These are phyloP conservation scores for Fusarium ambrosium DNA, from an alignment of 2,329 filamentous ascomycete species.

Conservation along the genomic window DNA sequence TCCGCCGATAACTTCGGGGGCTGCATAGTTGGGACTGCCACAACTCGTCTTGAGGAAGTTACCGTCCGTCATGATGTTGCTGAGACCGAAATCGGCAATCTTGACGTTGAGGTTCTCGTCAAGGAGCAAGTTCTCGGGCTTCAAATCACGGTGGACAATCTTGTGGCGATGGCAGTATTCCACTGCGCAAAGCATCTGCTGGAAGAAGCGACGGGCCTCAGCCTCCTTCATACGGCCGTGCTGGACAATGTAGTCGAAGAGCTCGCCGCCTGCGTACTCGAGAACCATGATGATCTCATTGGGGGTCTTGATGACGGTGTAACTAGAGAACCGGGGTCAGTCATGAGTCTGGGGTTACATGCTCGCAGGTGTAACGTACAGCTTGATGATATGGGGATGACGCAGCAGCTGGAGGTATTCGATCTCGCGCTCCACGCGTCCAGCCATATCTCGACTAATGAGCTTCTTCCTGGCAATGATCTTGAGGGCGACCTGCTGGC, in stretches of 20 bases:
- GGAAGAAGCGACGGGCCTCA: slow-evolving; percentile 97
- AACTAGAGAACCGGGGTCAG: slow-evolving; percentile 63
- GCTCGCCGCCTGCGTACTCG: slow-evolving; percentile 94
- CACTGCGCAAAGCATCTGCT: slow-evolving; percentile 98
- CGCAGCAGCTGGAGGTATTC: slow-evolving; percentile 96
- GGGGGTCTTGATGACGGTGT: slow-evolving; percentile 95
- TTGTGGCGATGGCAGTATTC: slow-evolving; percentile 99
- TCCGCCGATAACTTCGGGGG: slow-evolving; percentile 96
- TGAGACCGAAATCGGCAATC: slow-evolving; percentile 98
- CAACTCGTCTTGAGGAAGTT: slow-evolving; percentile 99
- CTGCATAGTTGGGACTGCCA: slow-evolving; percentile 97
- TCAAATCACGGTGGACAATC: slow-evolving; percentile 97
- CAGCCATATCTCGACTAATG: slow-evolving; percentile 97
- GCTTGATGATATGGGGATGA: slow-evolving; percentile 98
- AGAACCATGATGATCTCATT: slow-evolving; percentile 99
- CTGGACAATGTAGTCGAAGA: slow-evolving; percentile 98
- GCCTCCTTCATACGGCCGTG: slow-evolving; percentile 92
- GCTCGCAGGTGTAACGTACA: slow-evolving; percentile 68
- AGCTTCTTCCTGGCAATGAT: slow-evolving; percentile 97
- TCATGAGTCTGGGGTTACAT: neutral
- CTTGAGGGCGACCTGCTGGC: slow-evolving; percentile 96
- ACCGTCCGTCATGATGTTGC: slow-evolving; percentile 99
- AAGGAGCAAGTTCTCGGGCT: slow-evolving; percentile 95
- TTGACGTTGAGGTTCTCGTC: slow-evolving; percentile 98
- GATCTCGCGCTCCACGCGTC: slow-evolving; percentile 96